Conservation (phyloP, 176 grass and related monocot species). For the Hordeum marinum region DNA sequence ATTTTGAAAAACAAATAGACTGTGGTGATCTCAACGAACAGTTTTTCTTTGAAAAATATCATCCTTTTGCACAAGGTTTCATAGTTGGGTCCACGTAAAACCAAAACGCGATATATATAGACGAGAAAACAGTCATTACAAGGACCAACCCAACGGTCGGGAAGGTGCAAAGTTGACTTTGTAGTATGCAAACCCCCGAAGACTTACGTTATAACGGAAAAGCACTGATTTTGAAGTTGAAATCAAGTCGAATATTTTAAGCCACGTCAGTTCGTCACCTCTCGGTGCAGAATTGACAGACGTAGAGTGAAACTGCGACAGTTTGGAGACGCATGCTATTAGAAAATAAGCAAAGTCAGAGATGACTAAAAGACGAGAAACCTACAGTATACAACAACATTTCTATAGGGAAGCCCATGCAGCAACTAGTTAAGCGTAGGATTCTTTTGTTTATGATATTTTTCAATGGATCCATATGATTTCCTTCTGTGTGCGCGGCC, state of each 20-base stretch:
- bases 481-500: too few species aligned
- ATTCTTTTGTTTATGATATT: too few species aligned
- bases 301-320: neutral
- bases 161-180: slow-evolving; percentile 13
- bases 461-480: too few species aligned
- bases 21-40: too few species aligned
- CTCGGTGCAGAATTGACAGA: neutral
- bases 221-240: neutral
- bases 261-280: neutral
- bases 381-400: too few species aligned
- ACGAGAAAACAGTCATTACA: neutral
- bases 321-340: neutral
- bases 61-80: neutral
- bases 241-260: neutral
- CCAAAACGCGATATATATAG: neutral
- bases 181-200: neutral
- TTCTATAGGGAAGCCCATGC: too few species aligned
- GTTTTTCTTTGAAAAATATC: too few species aligned
- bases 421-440: too few species aligned
- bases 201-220: neutral
- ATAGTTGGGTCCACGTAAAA: neutral
- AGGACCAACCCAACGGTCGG: slow-evolving; percentile 23
- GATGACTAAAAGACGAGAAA: too few species aligned
- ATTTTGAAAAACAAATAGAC: too few species aligned
- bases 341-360: too few species aligned